Evolutionary conservation across 2,329 filamentous ascomycete species (phyloP), one percentile per base, ranked within the genome.

Genomic region (Colletotrichum plurivorum): DNA sequence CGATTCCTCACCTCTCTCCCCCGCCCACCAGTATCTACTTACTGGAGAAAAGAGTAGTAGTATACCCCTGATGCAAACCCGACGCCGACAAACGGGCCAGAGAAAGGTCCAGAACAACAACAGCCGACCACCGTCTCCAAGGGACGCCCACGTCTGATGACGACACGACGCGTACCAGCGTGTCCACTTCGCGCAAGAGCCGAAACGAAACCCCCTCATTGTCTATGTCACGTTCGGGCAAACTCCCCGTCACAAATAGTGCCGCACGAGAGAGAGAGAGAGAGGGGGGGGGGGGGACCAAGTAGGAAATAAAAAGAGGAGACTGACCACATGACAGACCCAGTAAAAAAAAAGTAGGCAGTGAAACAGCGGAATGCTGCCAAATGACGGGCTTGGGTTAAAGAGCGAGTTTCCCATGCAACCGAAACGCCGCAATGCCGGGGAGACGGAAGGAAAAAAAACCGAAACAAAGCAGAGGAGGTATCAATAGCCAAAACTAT

Each of bases 401-500:
- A 56, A 61, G n/a, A 27, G 54, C 22, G 41, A 15, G 27, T n/a
- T 27, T 20, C 41, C 53, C 46, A 63, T 52, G 43, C 52, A 58
- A 53, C 67, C 67, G 63, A 59, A 58, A 70, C 64, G 67, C 67
- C 67, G 31, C 25, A 49, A 67, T 63, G 52, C 53, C 52, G 27
- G 56, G 39, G 39, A 54, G 12, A 63, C 25, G 53, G 20, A 25
- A 39, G 43, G 49, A 39, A 45, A 58, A 27, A 43, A 36, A 10
- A 36, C 31, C 8, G 31, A 36, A 36, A 10, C 31, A 36, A 36
- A 10, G 31, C 31, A 36, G 9, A 36, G 31, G 45, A 62, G 63
- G 53, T 67, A 63, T 76, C 69, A 85, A 74, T 84, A 89, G 43
- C 87, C 88, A 77, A 85, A 88, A 61, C 86, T 85, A 73, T 89